Evolutionary conservation across 768 basidiomycete genomes (phyloP).

Genomic region (Podaxis sp.): DNA sequence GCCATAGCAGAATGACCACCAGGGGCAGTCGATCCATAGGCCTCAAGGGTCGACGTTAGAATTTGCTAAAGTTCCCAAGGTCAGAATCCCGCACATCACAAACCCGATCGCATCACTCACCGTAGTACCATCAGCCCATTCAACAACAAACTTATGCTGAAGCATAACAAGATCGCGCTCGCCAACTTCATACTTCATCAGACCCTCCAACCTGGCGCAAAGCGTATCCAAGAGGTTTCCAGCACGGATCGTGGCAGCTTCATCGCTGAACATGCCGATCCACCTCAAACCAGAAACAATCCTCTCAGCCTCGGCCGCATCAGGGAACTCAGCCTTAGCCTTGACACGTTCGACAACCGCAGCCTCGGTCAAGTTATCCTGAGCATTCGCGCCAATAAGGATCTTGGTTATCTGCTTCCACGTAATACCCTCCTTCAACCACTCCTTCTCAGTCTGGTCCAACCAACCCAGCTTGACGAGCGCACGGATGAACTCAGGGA

Average conservation of each 20-base stretch:
- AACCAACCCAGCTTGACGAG: slow-evolving; percentile 90
- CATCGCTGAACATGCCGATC: slow-evolving; percentile 88
- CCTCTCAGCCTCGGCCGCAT: slow-evolving; percentile 64
- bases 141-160: slow-evolving; percentile 95
- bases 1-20: slow-evolving; percentile 90
- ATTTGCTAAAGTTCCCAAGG: slow-evolving; percentile 52
- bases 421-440: slow-evolving; percentile 70
- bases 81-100: slow-evolving; percentile 5
- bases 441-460: slow-evolving; percentile 71
- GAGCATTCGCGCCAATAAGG: slow-evolving; percentile 65
- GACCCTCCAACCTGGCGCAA: slow-evolving; percentile 82
- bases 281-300: slow-evolving; percentile 90
- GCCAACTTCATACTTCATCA: slow-evolving; percentile 89
- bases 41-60: slow-evolving; percentile 88
- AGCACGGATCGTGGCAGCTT: slow-evolving; percentile 58
- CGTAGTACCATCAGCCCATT: slow-evolving; percentile 80
- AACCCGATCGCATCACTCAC: slow-evolving; percentile 33
- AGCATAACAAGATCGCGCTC: slow-evolving; percentile 97
- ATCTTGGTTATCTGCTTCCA: slow-evolving; percentile 86
- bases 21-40: slow-evolving; percentile 68
- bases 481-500: slow-evolving; percentile 91
- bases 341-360: slow-evolving; percentile 73
- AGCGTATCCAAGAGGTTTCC: slow-evolving; percentile 91
- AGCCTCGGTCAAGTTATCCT: slow-evolving; percentile 44
- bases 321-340: slow-evolving; percentile 71